Conservation (phyloP, 2,329 filamentous ascomycete genomes). For the Aschersonia sp. region DNA sequence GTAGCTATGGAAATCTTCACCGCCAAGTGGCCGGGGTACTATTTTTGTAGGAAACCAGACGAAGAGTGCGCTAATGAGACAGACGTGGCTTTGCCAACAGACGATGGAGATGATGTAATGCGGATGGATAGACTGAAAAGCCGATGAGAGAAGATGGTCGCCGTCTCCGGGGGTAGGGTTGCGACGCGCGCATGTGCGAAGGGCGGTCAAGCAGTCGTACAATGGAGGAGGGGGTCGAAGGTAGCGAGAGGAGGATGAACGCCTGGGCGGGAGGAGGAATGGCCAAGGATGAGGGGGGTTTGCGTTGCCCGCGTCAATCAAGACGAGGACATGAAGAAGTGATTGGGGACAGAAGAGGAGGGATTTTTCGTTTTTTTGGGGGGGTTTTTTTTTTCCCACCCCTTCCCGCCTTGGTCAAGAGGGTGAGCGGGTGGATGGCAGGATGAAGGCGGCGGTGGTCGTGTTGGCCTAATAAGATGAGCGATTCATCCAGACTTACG, state of each 20-base stretch:
- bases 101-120: slow-evolving; percentile 2
- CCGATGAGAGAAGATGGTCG: background rate
- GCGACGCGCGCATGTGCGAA: background rate
- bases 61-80: background rate
- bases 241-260: background rate
- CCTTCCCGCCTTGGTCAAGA: too few species aligned
- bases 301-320: background rate
- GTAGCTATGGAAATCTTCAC: too few species aligned
- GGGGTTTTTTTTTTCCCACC: too few species aligned
- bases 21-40: too few species aligned
- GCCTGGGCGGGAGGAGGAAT: background rate
- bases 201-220: too few species aligned
- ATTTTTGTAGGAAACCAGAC: background rate
- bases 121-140: background rate
- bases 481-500: too few species aligned
- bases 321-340: background rate
- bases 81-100: background rate
- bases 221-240: too few species aligned
- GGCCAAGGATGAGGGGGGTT: background rate
- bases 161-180: background rate
- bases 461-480: too few species aligned
- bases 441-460: too few species aligned
- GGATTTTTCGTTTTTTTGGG: too few species aligned
- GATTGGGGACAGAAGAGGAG: background rate
- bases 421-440: too few species aligned